Conservation (phyloP, 495 filamentous ascomycete species). For the Xanthoparmelia taractica region DNA sequence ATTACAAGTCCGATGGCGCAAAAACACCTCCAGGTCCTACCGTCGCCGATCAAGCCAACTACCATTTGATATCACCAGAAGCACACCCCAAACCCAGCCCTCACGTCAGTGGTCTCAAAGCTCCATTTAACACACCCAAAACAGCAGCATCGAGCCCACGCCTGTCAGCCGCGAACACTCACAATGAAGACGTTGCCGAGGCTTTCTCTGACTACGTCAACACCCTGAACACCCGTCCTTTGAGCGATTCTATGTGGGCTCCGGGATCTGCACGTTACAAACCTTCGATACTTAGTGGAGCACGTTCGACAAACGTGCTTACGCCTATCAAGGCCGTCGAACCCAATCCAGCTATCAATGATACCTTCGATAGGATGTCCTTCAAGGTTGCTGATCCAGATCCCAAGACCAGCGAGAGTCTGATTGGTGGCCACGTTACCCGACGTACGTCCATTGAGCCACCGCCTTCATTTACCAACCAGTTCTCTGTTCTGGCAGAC, state of each 20-base stretch:
- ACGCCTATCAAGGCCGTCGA: neutral
- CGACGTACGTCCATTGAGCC: neutral
- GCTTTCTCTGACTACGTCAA: conserved; percentile 10
- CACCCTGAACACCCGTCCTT: conserved; percentile 8
- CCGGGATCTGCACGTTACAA: neutral
- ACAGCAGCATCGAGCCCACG: conserved; percentile 1
- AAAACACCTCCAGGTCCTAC: neutral
- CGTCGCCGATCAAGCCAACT: neutral
- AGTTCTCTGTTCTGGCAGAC: neutral
- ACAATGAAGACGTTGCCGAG: conserved; percentile 14
- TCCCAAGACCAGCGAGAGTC: neutral
- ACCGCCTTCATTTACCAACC: neutral
- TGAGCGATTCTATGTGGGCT: conserved; percentile 18
- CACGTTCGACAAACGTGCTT: neutral
- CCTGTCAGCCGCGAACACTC: neutral
- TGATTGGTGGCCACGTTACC: neutral
- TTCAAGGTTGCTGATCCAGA: conserved; percentile 20
- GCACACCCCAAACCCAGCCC: neutral
- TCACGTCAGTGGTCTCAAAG: neutral
- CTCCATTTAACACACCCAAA: conserved; percentile 15
- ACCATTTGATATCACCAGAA: neutral
- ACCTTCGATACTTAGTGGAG: neutral
- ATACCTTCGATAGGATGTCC: conserved; percentile 18
- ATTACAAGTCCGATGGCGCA: neutral
- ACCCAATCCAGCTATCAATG: conserved; percentile 9